Evolutionary conservation across 2,329 filamentous ascomycete genomes (phyloP).

Genomic region (Epichloe gansuensis): DNA sequence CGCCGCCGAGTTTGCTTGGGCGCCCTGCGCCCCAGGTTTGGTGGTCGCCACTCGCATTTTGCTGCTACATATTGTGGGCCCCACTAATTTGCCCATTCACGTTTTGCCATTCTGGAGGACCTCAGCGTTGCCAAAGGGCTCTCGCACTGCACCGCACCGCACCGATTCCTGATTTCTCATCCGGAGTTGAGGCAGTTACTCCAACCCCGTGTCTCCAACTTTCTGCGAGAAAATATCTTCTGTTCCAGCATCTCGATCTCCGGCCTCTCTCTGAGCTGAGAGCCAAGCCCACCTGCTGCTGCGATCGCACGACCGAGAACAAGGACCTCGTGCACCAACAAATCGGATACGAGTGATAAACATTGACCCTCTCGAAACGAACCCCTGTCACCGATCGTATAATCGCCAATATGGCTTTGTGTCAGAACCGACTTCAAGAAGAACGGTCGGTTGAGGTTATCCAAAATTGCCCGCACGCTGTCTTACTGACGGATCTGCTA

Average conservation of each 20-base stretch:
- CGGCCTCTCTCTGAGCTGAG: neutral
- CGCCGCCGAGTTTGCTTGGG: too few species aligned
- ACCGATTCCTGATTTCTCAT: neutral
- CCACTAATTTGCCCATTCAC: conserved; percentile 1
- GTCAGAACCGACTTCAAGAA: conserved; percentile 76
- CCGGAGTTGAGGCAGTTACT: neutral
- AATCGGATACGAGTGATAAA: neutral
- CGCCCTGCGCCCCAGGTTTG: too few species aligned
- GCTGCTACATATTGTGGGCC: neutral
- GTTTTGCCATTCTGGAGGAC: neutral
- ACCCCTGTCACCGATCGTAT: neutral
- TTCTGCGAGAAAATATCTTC: neutral
- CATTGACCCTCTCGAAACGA: neutral
- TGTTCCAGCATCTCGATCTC: neutral
- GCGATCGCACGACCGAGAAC: neutral
- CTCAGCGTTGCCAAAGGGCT: neutral
- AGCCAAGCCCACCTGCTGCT: neutral
- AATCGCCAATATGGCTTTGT: conserved; percentile 59
- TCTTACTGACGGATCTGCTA: conserved; percentile 12
- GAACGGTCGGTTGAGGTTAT: conserved; percentile 53
- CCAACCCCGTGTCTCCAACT: neutral
- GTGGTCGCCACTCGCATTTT: neutral
- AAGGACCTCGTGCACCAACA: neutral
- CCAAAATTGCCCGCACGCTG: neutral
- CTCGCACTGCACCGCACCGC: too few species aligned